These are phyloP conservation scores for Pythium rishiriense DNA, from an alignment of 352 stramenopile genomes.

Conservation along the genomic window DNA sequence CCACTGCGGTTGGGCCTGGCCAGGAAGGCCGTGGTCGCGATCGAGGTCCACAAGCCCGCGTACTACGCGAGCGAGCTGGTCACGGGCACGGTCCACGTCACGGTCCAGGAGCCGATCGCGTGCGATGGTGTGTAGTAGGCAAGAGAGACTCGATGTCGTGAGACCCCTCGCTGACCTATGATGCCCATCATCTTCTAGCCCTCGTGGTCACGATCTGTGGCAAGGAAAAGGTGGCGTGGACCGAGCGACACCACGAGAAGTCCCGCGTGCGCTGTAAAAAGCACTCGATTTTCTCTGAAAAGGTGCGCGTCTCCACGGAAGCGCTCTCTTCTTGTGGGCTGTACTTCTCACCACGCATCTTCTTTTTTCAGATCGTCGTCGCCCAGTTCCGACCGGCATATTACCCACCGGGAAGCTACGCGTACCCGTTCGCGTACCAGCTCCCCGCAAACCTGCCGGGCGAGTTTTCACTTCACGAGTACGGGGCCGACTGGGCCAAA, in stretches of 20 bases:
- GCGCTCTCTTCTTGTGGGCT: no score
- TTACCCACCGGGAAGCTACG: background rate
- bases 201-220: slow-evolving; percentile 52
- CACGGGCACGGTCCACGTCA: slow-evolving; percentile 44
- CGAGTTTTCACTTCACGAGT: slow-evolving; percentile 6
- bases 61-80: slow-evolving; percentile 55
- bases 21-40: slow-evolving; percentile 51
- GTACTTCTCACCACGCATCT: no score
- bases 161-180: no score
- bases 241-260: slow-evolving; percentile 30
- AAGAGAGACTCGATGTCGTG: no score
- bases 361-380: background rate
- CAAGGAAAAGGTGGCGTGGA: slow-evolving; percentile 56
- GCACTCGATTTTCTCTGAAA: slow-evolving; percentile 59
- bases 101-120: slow-evolving; percentile 43
- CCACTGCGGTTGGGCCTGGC: slow-evolving; percentile 29
- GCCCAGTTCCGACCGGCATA: background rate
- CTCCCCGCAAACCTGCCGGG: background rate
- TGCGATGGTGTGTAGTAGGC: slow-evolving; percentile 47
- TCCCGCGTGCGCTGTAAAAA: slow-evolving; percentile 21
- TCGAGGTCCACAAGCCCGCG: slow-evolving; percentile 39
- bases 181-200: slow-evolving; percentile 24
- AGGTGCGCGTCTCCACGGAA: slow-evolving; percentile 30
- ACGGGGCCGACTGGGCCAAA: slow-evolving; percentile 33
- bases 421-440: background rate